Percentiles rank a stretch among this genome's conserved stretches.
Evolutionary conservation across 768 basidiomycete genomes (phyloP).

Genomic region (Punctularia strigosozonata): DNA sequence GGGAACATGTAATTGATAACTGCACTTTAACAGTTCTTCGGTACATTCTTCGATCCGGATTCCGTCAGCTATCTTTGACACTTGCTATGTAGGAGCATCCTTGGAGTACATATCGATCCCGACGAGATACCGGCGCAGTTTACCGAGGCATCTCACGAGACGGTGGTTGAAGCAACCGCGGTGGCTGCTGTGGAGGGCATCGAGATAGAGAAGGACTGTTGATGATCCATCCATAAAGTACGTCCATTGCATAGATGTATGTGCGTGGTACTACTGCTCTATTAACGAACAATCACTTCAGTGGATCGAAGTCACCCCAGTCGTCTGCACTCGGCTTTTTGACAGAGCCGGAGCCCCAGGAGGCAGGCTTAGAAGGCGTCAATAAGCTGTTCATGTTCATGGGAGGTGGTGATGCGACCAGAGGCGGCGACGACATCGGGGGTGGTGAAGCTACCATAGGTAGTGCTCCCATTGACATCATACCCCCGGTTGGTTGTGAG

Average conservation of each 20-base stretch:
- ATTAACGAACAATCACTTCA: slow-evolving; percentile 27
- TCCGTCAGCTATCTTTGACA: too few species aligned
- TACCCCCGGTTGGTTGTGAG: slow-evolving; percentile 8
- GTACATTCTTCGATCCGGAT: too few species aligned
- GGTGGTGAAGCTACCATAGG: slow-evolving; percentile 11
- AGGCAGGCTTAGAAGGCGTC: slow-evolving; percentile 48
- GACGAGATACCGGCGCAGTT: slow-evolving; percentile 19
- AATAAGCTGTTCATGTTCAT: slow-evolving; percentile 45
- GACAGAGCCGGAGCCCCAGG: slow-evolving; percentile 24
- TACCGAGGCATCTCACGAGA: slow-evolving; percentile 23
- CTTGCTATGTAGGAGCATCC: slow-evolving; percentile 52
- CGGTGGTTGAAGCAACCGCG: slow-evolving; percentile 40
- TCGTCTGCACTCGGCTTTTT: slow-evolving; percentile 51
- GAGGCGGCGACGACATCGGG: slow-evolving; percentile 19
- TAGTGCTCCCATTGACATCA: not conserved
- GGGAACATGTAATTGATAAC: too few species aligned
- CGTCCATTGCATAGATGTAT: not conserved
- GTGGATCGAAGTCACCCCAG: slow-evolving; percentile 79
- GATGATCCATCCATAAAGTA: slow-evolving; percentile 3
- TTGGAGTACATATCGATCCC: slow-evolving; percentile 29
- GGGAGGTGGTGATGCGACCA: slow-evolving; percentile 17
- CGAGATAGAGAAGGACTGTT: slow-evolving; percentile 28
- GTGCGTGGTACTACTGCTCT: not conserved
- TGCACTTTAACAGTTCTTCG: too few species aligned
- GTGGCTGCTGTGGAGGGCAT: slow-evolving; percentile 34